Conservation (phyloP, 1,284 basidiomycete genomes). For the Neolentinus lepideus region DNA sequence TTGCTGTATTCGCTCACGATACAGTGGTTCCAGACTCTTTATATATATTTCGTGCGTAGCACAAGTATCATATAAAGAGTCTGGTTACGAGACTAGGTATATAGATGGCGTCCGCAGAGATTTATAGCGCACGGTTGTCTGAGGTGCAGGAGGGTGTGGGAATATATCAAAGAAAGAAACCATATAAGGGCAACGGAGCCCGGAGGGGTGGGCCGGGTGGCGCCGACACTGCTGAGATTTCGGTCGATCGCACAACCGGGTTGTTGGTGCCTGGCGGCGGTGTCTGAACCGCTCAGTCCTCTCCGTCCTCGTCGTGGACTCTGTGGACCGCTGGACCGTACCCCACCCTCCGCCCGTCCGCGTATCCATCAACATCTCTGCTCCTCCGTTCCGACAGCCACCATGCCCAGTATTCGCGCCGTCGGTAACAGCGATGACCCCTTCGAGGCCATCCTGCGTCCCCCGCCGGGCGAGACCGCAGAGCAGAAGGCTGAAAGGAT, state of each 20-base stretch:
- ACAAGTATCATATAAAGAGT: too few species aligned
- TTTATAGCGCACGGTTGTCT: background rate
- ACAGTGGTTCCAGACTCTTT: too few species aligned
- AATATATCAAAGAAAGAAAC: background rate
- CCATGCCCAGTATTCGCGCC: background rate
- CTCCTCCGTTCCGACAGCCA: background rate
- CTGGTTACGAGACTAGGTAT: too few species aligned
- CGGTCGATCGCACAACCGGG: background rate
- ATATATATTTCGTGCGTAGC: too few species aligned
- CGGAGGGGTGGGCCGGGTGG: background rate
- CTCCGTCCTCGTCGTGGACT: conserved; percentile 1
- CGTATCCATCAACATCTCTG: background rate
- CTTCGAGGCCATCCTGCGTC: conserved; percentile 43
- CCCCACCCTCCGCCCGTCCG: background rate
- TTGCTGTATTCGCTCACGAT: too few species aligned
- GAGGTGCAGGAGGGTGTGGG: background rate
- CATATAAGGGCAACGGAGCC: background rate
- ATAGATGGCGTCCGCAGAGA: background rate
- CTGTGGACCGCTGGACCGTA: background rate
- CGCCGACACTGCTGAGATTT: background rate
- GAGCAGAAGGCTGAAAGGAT: conserved; percentile 41
- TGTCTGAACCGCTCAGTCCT: background rate
- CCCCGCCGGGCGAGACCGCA: conserved; percentile 47
- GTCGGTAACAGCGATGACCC: conserved; percentile 31
- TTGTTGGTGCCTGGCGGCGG: background rate